Conservation (phyloP, 1,284 basidiomycete species). For the Mycena citricolor region DNA sequence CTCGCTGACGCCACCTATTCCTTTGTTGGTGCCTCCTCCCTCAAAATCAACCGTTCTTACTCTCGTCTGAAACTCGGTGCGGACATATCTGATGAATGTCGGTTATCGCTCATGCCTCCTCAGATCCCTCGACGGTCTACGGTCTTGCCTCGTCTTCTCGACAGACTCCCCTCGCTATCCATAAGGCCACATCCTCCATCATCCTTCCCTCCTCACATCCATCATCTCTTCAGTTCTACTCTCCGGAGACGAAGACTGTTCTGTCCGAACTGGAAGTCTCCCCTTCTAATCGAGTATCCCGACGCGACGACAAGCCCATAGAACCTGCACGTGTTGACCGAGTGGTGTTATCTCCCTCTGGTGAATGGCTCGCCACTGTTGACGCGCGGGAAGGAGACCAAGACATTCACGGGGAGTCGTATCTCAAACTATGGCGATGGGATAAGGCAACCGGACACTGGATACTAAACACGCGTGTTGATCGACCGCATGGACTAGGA, state of each 20-base stretch:
- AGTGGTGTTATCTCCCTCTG: conserved; percentile 64
- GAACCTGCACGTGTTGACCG: conserved; percentile 79
- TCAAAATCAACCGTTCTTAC: conserved; percentile 75
- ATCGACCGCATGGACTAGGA: conserved; percentile 78
- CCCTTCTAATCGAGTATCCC: conserved; percentile 89
- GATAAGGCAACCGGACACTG: conserved; percentile 54
- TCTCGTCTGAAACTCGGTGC: conserved; percentile 78
- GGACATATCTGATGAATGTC: conserved; percentile 27
- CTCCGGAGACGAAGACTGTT: conserved; percentile 70
- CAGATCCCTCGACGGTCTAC: conserved; percentile 48
- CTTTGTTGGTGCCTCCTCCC: conserved; percentile 74
- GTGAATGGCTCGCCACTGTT: conserved; percentile 93
- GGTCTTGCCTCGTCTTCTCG: conserved; percentile 41
- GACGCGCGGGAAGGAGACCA: conserved; percentile 76
- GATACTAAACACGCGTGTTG: conserved; percentile 89
- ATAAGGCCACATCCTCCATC: conserved; percentile 70
- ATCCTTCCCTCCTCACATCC: conserved; percentile 93
- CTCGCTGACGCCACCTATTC: conserved; percentile 83
- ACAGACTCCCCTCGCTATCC: conserved; percentile 67
- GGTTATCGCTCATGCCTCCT: too few relatives aligned
- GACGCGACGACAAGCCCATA: conserved; percentile 77
- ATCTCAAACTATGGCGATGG: conserved; percentile 93
- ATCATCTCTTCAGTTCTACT: conserved; percentile 91
- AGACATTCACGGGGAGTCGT: conserved; percentile 64
- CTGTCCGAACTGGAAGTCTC: conserved; percentile 90